These are phyloP conservation scores for Ilex asprella DNA, from an alignment of 257 asterid genomes.

Conservation along the genomic window DNA sequence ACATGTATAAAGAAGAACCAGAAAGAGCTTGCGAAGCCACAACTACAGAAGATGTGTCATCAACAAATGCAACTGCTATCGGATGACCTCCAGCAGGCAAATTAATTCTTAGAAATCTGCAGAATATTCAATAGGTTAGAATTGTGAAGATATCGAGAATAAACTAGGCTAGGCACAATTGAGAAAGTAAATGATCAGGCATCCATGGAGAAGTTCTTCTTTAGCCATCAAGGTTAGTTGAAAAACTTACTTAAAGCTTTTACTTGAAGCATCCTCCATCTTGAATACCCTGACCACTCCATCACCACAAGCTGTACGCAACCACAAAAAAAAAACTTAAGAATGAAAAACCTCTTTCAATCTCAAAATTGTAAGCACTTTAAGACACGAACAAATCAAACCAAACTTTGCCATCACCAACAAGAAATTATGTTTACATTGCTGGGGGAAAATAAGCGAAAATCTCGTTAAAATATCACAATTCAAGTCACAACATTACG, in stretches of 20 bases:
- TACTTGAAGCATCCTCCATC: slow-evolving; percentile 88
- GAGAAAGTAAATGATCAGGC: neutral
- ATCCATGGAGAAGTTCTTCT: no score
- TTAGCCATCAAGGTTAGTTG: neutral
- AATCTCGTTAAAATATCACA: no score
- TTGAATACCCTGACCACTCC: slow-evolving; percentile 84
- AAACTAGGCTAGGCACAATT: neutral
- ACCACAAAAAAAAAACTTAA: neutral
- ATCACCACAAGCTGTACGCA: slow-evolving; percentile 77
- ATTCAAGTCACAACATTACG: no score
- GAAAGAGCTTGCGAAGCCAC: slow-evolving; percentile 72
- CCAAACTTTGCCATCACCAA: neutral
- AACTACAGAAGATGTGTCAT: slow-evolving; percentile 66
- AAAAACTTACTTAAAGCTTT: slow-evolving; percentile 81
- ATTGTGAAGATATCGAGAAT: neutral
- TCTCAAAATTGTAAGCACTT: no score
- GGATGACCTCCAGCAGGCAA: slow-evolving; percentile 92
- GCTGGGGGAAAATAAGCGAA: no score
- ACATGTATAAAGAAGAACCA: slow-evolving; percentile 86
- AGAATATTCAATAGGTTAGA: slow-evolving; percentile 6
- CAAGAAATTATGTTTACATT: no score
- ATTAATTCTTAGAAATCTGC: slow-evolving; percentile 83
- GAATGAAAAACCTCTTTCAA: neutral
- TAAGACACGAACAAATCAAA: no score
- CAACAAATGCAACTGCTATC: slow-evolving; percentile 66